A percentile compares a stretch with the other conserved stretches of the same genome.
phyloP scores from a whole-genome alignment of 164 flowering plant genomes.

The Aristolochia fimbriata region DNA sequence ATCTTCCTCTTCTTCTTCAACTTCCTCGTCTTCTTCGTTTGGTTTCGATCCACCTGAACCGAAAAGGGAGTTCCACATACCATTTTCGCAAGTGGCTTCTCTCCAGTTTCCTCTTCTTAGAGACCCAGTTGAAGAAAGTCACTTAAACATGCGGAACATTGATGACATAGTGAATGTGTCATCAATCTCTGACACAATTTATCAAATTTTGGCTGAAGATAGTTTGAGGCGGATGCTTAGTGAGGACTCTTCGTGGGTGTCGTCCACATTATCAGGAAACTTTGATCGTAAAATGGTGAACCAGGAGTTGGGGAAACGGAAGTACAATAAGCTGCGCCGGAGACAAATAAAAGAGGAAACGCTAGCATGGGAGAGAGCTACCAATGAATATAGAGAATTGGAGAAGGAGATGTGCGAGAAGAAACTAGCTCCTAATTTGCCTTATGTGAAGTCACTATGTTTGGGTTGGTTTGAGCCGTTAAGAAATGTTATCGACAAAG shows the following conservation, averaged over 20 bases:
- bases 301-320: constrained; percentile 32
- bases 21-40: constrained; percentile 4
- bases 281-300: no score
- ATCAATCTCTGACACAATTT: constrained; percentile 6
- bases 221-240: constrained; percentile 28
- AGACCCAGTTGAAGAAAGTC: constrained; percentile 27
- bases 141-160: constrained; percentile 10
- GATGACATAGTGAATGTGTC: constrained; percentile 17
- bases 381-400: constrained; percentile 63
- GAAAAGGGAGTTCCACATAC: background rate
- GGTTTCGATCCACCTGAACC: constrained; percentile 4
- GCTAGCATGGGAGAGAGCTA: constrained; percentile 79
- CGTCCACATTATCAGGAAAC: constrained; percentile 24
- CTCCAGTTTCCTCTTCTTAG: constrained; percentile 24
- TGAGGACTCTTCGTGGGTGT: constrained; percentile 73
- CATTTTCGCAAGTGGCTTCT: constrained; percentile 14
- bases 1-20: constrained; percentile 1
- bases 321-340: constrained; percentile 47
- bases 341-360: constrained; percentile 82
- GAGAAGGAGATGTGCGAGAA: constrained; percentile 74
- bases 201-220: constrained; percentile 11
- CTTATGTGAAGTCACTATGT: constrained; percentile 57
- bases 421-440: constrained; percentile 77
- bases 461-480: constrained; percentile 92
- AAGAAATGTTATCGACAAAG: constrained; percentile 50